phyloP scores from a whole-genome alignment of 2,329 filamentous ascomycete species.

The Phialemoniopsis sp. region DNA sequence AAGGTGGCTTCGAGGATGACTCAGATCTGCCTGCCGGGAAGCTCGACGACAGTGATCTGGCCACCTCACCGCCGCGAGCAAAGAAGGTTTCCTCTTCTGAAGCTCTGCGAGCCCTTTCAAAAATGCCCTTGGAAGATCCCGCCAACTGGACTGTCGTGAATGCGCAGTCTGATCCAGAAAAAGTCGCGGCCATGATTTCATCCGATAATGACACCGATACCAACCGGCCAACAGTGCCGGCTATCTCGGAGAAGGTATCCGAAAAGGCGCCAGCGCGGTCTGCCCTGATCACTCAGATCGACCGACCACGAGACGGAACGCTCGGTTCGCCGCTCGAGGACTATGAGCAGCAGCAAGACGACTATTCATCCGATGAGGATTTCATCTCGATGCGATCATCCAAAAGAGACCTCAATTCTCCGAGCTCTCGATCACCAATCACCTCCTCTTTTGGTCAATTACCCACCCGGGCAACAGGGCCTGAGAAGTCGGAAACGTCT shows the following conservation, averaged over 20 bases:
- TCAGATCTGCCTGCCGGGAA: slow-evolving; percentile 9
- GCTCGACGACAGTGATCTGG: slow-evolving; percentile 22
- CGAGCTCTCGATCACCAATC: background rate
- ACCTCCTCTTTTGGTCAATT: background rate
- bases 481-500: background rate
- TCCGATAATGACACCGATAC: no score
- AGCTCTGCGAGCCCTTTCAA: slow-evolving; percentile 27
- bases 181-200: background rate
- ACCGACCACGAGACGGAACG: background rate
- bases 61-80: slow-evolving; percentile 24
- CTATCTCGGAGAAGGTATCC: background rate
- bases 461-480: background rate
- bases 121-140: slow-evolving; percentile 26
- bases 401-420: slow-evolving; percentile 2
- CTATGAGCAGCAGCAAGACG: slow-evolving; percentile 2
- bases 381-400: slow-evolving; percentile 12
- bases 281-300: background rate
- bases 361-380: slow-evolving; percentile 5
- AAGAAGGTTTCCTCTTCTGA: slow-evolving; percentile 31
- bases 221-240: background rate
- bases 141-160: slow-evolving; percentile 27
- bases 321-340: slow-evolving; percentile 4
- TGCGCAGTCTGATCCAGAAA: slow-evolving; percentile 8
- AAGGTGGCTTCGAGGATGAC: slow-evolving; percentile 13
- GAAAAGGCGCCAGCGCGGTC: background rate